Evolutionary conservation across 495 filamentous ascomycete species (phyloP), one percentile per base, ranked within the genome.

Genomic region (Hypomontagnella submonticulosa): DNA sequence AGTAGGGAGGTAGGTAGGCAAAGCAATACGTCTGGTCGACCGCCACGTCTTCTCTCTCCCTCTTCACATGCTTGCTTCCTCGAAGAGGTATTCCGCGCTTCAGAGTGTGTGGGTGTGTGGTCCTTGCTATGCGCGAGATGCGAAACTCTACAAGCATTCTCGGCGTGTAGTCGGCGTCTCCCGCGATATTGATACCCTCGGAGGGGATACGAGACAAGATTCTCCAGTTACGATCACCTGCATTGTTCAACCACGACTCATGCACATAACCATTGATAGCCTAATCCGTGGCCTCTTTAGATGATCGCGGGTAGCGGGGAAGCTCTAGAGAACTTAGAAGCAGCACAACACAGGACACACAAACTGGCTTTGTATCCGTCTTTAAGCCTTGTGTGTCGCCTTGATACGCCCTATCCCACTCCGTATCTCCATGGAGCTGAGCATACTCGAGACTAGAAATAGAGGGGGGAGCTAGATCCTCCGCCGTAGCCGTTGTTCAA

Each of bases 21-120:
- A 50, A 48, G 36, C 30, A 41, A 64, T 69, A 38, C 66, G 60
- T 69, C 49, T 69, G 44, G 50, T 57, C 33, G 27, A 41, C 43
- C 38, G 55, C 66, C 66, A 69, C 66, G 66, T 69, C 66, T 64
- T 56, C 60, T 41, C 13, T n/a, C n/a, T n/a, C n/a, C n/a, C 16
- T 6, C 30, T 58, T 57, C 43, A 49, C 59, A 51, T 56, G 59
- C 46, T n/a, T n/a, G n/a, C n/a, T n/a, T n/a, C n/a, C n/a, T 60
- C 42, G 42, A 57, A 37, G 44, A 64, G 18, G 51, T 12, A 37
- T 33, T 42, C 36, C 53, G 37, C 18, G 16, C 10, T 57, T 57
- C 52, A 23, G 46, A 51, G 60, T 59, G 38, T 64, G 54, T 42
- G 55, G 56, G 59, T 69, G 57, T 67, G 60, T 61, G 60, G 66